Evolutionary conservation across 495 filamentous ascomycete genomes (phyloP).

Genomic region (Trichoderma parareesei): DNA sequence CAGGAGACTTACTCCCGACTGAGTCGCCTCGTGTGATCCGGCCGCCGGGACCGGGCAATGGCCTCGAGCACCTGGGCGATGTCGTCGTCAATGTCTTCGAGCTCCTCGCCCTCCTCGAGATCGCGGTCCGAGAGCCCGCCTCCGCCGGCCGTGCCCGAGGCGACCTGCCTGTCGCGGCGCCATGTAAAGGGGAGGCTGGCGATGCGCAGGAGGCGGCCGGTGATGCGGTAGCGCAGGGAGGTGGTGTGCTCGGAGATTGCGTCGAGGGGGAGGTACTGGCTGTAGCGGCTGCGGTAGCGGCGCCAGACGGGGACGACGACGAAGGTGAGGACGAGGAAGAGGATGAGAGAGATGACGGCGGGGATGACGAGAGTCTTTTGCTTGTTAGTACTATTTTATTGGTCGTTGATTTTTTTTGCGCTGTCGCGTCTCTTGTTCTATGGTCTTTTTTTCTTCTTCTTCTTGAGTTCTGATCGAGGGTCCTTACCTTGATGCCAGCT

Average conservation of each 20-base stretch:
- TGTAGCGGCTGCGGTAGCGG: conserved; percentile 65
- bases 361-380: conserved; percentile 62
- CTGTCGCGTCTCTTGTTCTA: neutral
- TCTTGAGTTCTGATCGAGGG: neutral
- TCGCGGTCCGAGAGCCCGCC: conserved; percentile 27
- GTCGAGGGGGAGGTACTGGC: conserved; percentile 60
- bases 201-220: conserved; percentile 47
- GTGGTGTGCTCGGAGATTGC: conserved; percentile 53
- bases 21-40: conserved; percentile 48
- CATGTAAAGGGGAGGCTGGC: conserved; percentile 35
- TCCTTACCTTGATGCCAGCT: conserved; percentile 38
- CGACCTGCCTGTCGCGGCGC: conserved; percentile 8
- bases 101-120: conserved; percentile 52
- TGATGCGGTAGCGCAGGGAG: conserved; percentile 54
- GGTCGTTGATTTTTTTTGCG: neutral
- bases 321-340: conserved; percentile 67
- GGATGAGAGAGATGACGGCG: conserved; percentile 62
- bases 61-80: conserved; percentile 54
- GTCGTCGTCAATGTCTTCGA: conserved; percentile 57
- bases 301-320: conserved; percentile 68
- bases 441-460: conserved; percentile 6
- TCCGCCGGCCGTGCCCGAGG: conserved; percentile 29
- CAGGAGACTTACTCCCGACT: conserved; percentile 56
- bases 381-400: no score
- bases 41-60: conserved; percentile 48